These are phyloP conservation scores for Xylaria sp. DNA, from an alignment of 2,329 filamentous ascomycete genomes.

Conservation along the genomic window DNA sequence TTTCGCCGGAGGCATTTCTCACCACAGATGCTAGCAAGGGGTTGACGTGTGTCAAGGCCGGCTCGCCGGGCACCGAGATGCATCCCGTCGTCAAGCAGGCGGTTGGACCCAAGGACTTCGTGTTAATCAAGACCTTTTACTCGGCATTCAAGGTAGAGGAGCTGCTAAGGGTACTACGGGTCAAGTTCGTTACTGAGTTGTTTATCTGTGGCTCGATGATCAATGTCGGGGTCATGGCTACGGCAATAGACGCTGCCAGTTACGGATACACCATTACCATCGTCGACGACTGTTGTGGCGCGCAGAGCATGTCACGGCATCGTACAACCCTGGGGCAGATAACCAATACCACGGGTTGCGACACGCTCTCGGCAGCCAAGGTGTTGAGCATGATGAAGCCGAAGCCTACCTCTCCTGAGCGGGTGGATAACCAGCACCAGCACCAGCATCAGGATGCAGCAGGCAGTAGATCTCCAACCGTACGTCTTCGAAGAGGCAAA, in stretches of 20 bases:
- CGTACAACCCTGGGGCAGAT: conserved; percentile 76
- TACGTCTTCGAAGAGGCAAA: conserved; percentile 43
- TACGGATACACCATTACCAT: conserved; percentile 90
- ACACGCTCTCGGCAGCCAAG: conserved; percentile 67
- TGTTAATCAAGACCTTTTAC: conserved; percentile 79
- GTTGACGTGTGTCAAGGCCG: conserved; percentile 57
- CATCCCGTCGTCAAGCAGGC: conserved; percentile 54
- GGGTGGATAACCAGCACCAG: conserved; percentile 29
- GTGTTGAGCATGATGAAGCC: conserved; percentile 58
- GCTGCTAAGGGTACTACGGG: conserved; percentile 80
- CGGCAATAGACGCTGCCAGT: conserved; percentile 86
- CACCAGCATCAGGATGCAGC: conserved; percentile 32
- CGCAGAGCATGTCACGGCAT: conserved; percentile 75
- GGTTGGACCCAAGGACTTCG: conserved; percentile 61
- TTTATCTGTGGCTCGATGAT: conserved; percentile 88
- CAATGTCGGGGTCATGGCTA: conserved; percentile 91
- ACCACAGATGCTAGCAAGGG: conserved; percentile 50
- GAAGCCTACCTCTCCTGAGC: conserved; percentile 38
- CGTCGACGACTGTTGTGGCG: conserved; percentile 89
- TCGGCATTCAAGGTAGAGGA: conserved; percentile 84
- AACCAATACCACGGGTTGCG: conserved; percentile 78
- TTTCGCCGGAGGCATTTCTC: conserved; percentile 53
- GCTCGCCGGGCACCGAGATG: conserved; percentile 59
- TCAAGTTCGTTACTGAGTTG: conserved; percentile 87
- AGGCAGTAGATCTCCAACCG: conserved; percentile 43